Evolutionary conservation across 345 rosid genomes (phyloP).

Genomic region (Arabidopsis suecica): DNA sequence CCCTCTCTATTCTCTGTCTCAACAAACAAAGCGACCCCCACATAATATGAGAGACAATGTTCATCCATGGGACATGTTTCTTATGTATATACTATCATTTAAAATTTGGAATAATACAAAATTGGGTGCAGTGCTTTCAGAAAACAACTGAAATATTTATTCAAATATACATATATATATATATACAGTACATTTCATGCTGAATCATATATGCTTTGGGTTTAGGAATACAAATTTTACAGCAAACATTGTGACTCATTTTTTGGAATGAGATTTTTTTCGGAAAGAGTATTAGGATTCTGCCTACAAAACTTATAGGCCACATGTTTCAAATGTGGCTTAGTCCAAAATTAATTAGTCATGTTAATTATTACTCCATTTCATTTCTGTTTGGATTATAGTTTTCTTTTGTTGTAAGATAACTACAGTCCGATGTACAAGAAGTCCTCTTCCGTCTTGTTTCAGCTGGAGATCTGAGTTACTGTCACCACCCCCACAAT

Average conservation of each 20-base stretch:
- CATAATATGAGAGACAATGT: slow-evolving; percentile 38
- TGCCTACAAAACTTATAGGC: not conserved
- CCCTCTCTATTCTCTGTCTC: slow-evolving; percentile 10
- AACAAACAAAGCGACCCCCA: slow-evolving; percentile 41
- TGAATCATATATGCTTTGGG: not conserved
- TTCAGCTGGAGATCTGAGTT: no score
- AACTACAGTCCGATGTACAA: not conserved
- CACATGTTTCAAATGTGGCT: not conserved
- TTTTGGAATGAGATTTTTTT: not conserved
- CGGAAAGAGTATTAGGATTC: not conserved
- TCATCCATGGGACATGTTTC: slow-evolving; percentile 38
- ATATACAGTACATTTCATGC: not conserved
- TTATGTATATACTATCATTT: not conserved
- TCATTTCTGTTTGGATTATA: slow-evolving; percentile 11
- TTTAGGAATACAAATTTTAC: not conserved
- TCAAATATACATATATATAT: not conserved
- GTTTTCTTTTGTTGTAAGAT: not conserved
- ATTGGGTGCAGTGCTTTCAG: slow-evolving; percentile 18
- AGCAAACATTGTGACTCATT: not conserved
- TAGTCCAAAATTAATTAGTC: slow-evolving; percentile 4
- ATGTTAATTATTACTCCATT: not conserved
- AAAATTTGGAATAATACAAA: slow-evolving; percentile 25
- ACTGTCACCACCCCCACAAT: no score
- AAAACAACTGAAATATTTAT: slow-evolving; percentile 14
- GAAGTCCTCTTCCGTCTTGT: no score